A percentile compares a stretch with the other conserved stretches of the same genome.
Conservation (phyloP, 225 moss, liverwort and hornwort species). For the Polytrichum commune region DNA sequence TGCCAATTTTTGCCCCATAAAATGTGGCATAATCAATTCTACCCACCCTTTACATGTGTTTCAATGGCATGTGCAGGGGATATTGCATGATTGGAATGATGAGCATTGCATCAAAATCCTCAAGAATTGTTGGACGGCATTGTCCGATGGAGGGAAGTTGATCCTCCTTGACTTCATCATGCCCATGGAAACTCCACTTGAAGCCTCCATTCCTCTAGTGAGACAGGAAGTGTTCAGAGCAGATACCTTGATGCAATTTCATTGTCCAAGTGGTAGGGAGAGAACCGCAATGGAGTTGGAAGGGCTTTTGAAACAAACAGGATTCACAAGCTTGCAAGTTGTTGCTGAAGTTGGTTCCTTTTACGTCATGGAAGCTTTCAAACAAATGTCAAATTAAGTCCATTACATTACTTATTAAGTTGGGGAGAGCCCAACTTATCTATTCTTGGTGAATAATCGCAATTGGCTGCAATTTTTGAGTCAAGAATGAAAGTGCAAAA, state of each 20-base stretch:
- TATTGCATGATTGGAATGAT: neutral
- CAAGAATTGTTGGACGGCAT: neutral
- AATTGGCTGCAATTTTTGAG: too few relatives aligned
- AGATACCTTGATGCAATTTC: neutral
- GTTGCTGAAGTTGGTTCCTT: neutral
- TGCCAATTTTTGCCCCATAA: too few relatives aligned
- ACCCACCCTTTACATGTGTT: too few relatives aligned
- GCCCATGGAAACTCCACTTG: neutral
- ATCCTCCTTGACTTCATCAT: neutral
- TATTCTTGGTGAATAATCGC: too few relatives aligned
- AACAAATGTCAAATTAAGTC: neutral
- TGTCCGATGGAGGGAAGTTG: neutral
- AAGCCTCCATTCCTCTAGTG: neutral
- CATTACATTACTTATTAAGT: too few relatives aligned
- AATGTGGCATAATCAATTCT: too few relatives aligned
- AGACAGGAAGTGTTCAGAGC: rapidly evolving
- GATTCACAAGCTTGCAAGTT: neutral
- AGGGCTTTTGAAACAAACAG: neutral
- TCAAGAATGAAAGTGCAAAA: too few relatives aligned
- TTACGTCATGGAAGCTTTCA: neutral
- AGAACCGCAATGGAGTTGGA: neutral
- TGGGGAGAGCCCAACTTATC: too few relatives aligned
- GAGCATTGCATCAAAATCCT: neutral
- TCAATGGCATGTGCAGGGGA: neutral
- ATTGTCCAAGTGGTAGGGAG: neutral